These are phyloP conservation scores for Phialocephala sp. DNA, from an alignment of 2,329 filamentous ascomycete species.

Conservation along the genomic window DNA sequence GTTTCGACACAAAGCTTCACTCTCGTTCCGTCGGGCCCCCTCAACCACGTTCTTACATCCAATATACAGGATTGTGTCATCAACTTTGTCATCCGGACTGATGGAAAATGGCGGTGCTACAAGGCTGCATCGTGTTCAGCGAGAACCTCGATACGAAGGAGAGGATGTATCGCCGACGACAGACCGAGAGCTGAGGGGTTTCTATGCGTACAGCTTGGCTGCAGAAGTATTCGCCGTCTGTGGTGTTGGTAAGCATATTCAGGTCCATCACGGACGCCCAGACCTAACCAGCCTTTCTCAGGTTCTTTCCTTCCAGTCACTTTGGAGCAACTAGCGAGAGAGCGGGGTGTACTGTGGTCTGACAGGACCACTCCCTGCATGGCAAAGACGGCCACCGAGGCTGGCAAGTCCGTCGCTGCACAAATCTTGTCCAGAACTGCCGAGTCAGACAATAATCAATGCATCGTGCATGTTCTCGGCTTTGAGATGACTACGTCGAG, in stretches of 20 bases:
- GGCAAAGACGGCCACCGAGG: slow-evolving; percentile 44
- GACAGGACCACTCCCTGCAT: slow-evolving; percentile 79
- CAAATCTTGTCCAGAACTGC: slow-evolving; percentile 35
- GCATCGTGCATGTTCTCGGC: slow-evolving; percentile 81
- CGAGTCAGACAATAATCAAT: slow-evolving; percentile 49
- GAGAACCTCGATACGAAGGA: slow-evolving; percentile 66
- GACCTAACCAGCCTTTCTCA: slow-evolving; percentile 43
- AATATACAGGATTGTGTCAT: background rate
- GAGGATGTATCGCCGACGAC: slow-evolving; percentile 88
- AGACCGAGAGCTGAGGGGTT: slow-evolving; percentile 83
- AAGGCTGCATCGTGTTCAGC: slow-evolving; percentile 18
- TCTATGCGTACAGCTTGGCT: slow-evolving; percentile 95
- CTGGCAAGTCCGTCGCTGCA: slow-evolving; percentile 23
- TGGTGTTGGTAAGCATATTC: slow-evolving; percentile 67
- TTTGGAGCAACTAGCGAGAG: slow-evolving; percentile 87
- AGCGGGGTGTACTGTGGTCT: slow-evolving; percentile 82
- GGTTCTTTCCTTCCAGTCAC: slow-evolving; percentile 94
- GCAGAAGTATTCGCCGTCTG: slow-evolving; percentile 96
- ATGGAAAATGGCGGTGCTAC: slow-evolving; percentile 34
- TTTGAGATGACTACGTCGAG: slow-evolving; percentile 91
- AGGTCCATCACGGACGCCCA: background rate
- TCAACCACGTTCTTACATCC: background rate
- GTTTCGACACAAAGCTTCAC: background rate
- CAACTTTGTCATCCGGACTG: slow-evolving; percentile 7
- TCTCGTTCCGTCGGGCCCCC: background rate